Evolutionary conservation across 2,329 filamentous ascomycete genomes (phyloP), one percentile per base, ranked within the genome.

Genomic region (Fusarium protoensiforme): DNA sequence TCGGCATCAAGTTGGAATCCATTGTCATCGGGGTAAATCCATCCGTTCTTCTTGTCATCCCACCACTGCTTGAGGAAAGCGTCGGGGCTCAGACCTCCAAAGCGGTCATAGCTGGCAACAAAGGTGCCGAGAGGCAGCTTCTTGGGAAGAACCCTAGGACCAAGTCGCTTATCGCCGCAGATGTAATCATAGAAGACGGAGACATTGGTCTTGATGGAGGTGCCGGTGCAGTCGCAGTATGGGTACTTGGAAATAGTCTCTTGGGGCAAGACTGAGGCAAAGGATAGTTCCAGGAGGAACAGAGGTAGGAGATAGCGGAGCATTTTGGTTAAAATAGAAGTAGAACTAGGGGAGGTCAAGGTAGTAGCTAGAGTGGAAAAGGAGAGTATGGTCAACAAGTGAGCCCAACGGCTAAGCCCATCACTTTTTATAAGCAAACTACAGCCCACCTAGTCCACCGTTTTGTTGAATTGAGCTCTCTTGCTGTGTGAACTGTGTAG

Each of bases 51-150:
- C 11, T 31, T 58, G 2, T 39, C 20, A 18, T 73, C 38, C 29
- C 62, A 75, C 72, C 73, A 75, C 22, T 31, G 38, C 16, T 57
- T 20, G 0, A 75, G 69, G 8, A 75, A 75, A 1, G 53, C 24
- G 2, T 75, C 56, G 1, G 72, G 72, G 14, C 38, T 64, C 3
- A 71, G 20, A 5, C 64, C 64, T 24, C 64, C 72, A 2, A 75
- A 75, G 0, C 72, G 72, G 24, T 75, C 67, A 3, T 75, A 75
- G 1, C 71, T 43, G 0, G 41, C 14, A 7, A 73, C 36, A 5
- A 61, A 73, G 3, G 71, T 71, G 2, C 70, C 65, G 0, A 73
- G 62, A 0, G 71, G 71, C 0, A 73, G 70, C 11, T 68, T 73
- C 1, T 4, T 61, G 1, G 71, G 71, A 1, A 73, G 71, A 1